Evolutionary conservation across 441 rosid species (phyloP), one percentile per base, ranked within the genome.

Genomic region (Isatis lusitanica): DNA sequence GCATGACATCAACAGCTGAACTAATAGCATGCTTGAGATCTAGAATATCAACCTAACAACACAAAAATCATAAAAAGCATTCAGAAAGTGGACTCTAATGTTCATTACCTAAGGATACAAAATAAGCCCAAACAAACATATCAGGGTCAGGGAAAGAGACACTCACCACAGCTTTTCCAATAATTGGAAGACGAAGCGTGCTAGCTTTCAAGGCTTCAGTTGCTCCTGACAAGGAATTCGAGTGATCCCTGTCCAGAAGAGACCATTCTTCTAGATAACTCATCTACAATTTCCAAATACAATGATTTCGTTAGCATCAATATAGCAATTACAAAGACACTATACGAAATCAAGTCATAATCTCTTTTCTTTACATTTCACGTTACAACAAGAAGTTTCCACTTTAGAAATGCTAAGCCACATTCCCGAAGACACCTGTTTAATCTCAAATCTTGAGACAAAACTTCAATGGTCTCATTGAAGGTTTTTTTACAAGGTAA

Each of bases 1-100:
- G 88, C 90, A 87, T 84, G 17, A 83, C 85, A 71, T 86, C 88
- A 59, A 84, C 82, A 11, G 94, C 86, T 71, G 94, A 87, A 67
- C 90, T 80, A 59, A 85, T 74, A 66, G 84, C 90, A 83, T 89
- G 80, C 85, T 84, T 85, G 70, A 89, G 84, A 61, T 87, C 81
- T 72, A 82, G 85, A 55, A 75, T 66, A 79, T 89, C 88, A 38
- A 77, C 85, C 94, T 89, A 78, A 59, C 58, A 58, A 63, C 50
- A 76, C 26, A 46, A 48, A 56, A 46, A 24, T 26, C 71, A 77
- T 21, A 7, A 26, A 26, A 21, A 21, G 2, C 21, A 63, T 13
- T 31, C 21, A 71, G 65, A 50, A n/a, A 63, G 15, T 53, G 18
- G 69, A 63, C 39, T 58, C 16, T 46, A 48, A 6, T 31, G 50